Evolutionary conservation across 306 rosid genomes (phyloP).

Genomic region (Cucumis hystrix): DNA sequence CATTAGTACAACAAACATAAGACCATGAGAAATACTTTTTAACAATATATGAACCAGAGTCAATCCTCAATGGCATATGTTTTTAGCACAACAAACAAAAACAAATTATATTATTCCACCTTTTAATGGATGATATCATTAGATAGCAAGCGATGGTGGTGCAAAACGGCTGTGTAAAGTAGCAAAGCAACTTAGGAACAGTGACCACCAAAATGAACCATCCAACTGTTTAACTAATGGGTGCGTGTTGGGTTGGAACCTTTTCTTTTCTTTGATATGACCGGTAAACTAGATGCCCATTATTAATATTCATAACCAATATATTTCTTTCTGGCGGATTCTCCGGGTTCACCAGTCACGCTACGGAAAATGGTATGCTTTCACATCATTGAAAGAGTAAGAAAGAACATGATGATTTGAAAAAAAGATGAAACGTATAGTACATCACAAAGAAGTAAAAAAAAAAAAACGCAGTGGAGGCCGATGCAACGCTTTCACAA

Average conservation of each 20-base stretch:
- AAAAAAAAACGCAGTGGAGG: neutral
- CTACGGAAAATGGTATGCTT: neutral
- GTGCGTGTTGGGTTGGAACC: neutral
- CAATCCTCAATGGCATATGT: neutral
- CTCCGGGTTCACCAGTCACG: neutral
- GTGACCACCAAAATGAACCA: neutral
- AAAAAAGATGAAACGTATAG: neutral
- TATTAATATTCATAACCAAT: neutral
- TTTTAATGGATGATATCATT: neutral
- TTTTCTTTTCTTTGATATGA: neutral
- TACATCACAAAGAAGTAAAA: neutral
- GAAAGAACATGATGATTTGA: neutral
- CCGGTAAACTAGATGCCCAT: neutral
- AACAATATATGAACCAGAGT: neutral
- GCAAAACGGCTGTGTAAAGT: neutral
- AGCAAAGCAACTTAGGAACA: neutral
- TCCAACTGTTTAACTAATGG: neutral
- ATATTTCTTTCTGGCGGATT: neutral
- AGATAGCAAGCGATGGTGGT: neutral
- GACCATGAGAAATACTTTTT: neutral
- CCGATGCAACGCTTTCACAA: neutral
- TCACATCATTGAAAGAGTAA: neutral
- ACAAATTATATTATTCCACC: neutral
- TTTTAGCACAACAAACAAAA: neutral
- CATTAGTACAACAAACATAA: neutral